Base-by-base conservation (phyloP, 176 grass and related monocot genomes). In the Eragrostis curvula region DNA sequence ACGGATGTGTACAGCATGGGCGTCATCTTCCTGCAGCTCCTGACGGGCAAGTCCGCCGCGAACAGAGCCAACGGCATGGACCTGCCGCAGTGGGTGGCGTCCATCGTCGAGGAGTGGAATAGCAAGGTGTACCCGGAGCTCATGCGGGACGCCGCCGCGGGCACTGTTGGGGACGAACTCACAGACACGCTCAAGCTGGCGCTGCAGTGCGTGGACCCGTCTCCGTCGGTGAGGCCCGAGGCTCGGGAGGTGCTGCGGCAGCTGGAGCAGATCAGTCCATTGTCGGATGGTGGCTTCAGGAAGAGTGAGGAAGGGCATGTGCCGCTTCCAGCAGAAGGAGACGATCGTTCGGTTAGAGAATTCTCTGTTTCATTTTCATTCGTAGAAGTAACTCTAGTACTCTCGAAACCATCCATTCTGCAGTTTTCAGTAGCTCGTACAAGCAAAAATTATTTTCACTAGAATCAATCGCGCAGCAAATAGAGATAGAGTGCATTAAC, bases 1-100 rank as follows among this genome's bases (percentile, higher is more conserved):
- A 93, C 94, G 3, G 94, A 97, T 23, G 84, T 97, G 20, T 97
- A 97, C 81, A 97, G 91, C 91, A 81, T 97, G 14, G 94, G 94
- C 20, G 91, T 97, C 3, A 85, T 94, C 63, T 83, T 97, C 47
- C 88, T 97, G 10, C 91, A 97, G 78, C 88, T 97, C 68, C 86
- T 97, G 42, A 97, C 94, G 3, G 91, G 94, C 72, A 97, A 89
- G 59, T 89, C 89, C 8, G 86, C 94, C n/a, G n/a, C n/a, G n/a
- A n/a, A n/a, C n/a, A n/a, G 79, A 28, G 89, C 85, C 56, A 91
- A 97, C 3, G 88, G 91, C 48, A 77, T 89, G 28, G 94, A 97
- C 60, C 81, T 97, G 89, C 94, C 94, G 3, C 89, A 88, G 76
- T 93, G 91, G 94, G 94, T 97, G 17, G 89, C 84, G 1, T 93